Evolutionary conservation across 2,329 filamentous ascomycete species (phyloP).

Genomic region (Aspergillus clavatus): DNA sequence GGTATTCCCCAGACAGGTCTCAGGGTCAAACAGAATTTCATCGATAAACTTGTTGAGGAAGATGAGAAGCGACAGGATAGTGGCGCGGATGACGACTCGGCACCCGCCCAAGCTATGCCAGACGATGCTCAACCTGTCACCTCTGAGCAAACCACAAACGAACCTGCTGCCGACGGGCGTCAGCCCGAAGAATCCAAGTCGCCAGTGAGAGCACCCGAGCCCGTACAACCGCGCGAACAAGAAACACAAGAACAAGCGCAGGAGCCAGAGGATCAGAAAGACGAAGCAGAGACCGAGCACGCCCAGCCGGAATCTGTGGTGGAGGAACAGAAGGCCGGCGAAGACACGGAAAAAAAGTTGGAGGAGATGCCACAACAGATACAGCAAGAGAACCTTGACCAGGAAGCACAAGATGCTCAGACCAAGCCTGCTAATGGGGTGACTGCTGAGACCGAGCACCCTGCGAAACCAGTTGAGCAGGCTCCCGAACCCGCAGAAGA

Average conservation of each 20-base stretch:
- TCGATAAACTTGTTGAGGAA: constrained; percentile 56
- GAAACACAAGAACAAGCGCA: constrained; percentile 8
- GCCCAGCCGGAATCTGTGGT: background rate
- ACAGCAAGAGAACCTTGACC: background rate
- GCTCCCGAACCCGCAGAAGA: constrained; percentile 13
- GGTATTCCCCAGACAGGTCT: constrained; percentile 66
- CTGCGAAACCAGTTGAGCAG: constrained; percentile 22
- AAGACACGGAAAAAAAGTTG: background rate
- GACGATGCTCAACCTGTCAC: constrained; percentile 11
- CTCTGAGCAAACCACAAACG: constrained; percentile 6
- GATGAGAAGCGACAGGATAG: constrained; percentile 33
- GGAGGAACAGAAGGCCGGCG: background rate
- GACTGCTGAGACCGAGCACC: constrained; percentile 9
- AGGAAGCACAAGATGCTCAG: constrained; percentile 1
- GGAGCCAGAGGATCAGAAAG: background rate
- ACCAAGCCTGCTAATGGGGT: background rate
- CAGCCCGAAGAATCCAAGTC: background rate
- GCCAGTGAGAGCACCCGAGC: constrained; percentile 4
- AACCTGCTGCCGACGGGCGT: constrained; percentile 6
- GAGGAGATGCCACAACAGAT: background rate
- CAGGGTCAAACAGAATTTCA: constrained; percentile 60
- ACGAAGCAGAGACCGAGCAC: background rate
- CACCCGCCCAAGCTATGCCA: constrained; percentile 12
- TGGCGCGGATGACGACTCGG: constrained; percentile 21
- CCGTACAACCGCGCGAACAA: constrained; percentile 14